Percentiles rank a stretch among this genome's conserved stretches.
These are phyloP conservation scores for Lasiosphaeris hirsuta DNA, from an alignment of 495 filamentous ascomycete species.

Conservation along the genomic window DNA sequence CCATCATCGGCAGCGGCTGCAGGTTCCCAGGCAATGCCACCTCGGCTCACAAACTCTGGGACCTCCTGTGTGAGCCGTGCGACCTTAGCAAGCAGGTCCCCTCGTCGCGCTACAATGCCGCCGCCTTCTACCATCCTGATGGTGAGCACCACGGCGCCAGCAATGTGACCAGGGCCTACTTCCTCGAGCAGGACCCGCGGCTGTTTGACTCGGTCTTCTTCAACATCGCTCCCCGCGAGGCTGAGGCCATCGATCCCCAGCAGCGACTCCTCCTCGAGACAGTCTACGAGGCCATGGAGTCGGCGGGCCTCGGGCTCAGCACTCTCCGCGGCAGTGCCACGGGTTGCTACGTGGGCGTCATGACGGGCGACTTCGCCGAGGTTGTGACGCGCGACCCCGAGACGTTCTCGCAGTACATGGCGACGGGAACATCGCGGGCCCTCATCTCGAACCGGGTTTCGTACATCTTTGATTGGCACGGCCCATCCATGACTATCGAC, in stretches of 20 bases:
- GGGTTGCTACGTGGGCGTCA: constrained; percentile 40
- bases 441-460: constrained; percentile 57
- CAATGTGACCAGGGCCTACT: constrained; percentile 43
- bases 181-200: constrained; percentile 49
- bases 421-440: constrained; percentile 50
- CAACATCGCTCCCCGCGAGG: constrained; percentile 54
- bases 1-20: constrained; percentile 57
- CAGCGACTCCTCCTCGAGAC: constrained; percentile 53
- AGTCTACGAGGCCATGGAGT: constrained; percentile 56
- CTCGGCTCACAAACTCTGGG: constrained; percentile 54
- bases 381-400: constrained; percentile 40
- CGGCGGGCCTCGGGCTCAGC: constrained; percentile 43
- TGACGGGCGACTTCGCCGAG: constrained; percentile 45
- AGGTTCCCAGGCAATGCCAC: constrained; percentile 56
- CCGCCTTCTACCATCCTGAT: constrained; percentile 49
- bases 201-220: constrained; percentile 60
- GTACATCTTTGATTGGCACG: constrained; percentile 44
- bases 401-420: constrained; percentile 38
- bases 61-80: constrained; percentile 30
- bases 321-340: constrained; percentile 38
- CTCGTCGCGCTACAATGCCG: constrained; percentile 45
- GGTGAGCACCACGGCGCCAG: constrained; percentile 47
- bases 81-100: constrained; percentile 48
- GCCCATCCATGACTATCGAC: constrained; percentile 41
- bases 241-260: constrained; percentile 56